Conservation (phyloP, 768 basidiomycete species). For the Amanita inopinata region DNA sequence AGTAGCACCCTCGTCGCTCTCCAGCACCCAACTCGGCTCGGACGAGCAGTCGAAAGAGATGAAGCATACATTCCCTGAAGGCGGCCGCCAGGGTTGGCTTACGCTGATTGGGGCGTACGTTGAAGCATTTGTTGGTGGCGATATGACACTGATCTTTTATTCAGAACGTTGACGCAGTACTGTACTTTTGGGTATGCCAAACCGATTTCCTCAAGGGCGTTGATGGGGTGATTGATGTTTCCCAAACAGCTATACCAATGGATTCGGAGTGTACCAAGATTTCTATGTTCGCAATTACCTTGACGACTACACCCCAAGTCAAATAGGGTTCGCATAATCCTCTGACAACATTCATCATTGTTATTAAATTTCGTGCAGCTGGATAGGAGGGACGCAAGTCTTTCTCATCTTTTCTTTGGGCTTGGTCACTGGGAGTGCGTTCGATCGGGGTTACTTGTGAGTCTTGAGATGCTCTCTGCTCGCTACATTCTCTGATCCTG, state of each 20-base stretch:
- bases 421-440: constrained; percentile 33
- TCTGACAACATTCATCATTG: neutral
- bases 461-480: neutral
- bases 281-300: constrained; percentile 22
- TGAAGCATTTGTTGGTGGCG: neutral
- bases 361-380: constrained; percentile 16
- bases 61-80: neutral
- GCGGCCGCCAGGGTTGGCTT: constrained; percentile 6
- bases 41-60: neutral
- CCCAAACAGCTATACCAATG: constrained; percentile 16
- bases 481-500: neutral
- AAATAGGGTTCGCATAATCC: constrained; percentile 17
- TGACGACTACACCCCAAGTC: constrained; percentile 15
- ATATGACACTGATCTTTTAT: neutral
- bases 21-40: neutral
- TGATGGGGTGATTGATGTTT: neutral
- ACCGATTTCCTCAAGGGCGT: neutral
- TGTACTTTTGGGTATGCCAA: constrained; percentile 1
- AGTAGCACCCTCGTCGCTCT: neutral
- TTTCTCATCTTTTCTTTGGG: constrained; percentile 39
- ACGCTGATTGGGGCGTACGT: constrained; percentile 7
- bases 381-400: constrained; percentile 45
- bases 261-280: constrained; percentile 22
- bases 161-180: constrained; percentile 7
- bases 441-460: constrained; percentile 46